Conservation (phyloP, 345 rosid species). For the Hibiscus mutabilis region DNA sequence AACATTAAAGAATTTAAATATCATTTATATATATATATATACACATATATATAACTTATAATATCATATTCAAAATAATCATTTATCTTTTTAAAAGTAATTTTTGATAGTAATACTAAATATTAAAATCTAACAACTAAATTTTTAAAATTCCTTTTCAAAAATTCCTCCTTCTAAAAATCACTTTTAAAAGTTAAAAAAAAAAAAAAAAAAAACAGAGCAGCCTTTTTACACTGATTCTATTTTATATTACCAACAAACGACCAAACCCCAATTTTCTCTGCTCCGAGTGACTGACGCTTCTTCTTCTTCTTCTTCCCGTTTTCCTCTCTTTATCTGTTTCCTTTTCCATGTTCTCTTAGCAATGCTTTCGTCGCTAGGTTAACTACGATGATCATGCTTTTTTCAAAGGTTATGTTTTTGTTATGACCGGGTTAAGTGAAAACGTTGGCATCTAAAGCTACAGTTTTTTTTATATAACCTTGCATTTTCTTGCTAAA, state of each 20-base stretch:
- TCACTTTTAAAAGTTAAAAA: too few species aligned
- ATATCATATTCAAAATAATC: too few species aligned
- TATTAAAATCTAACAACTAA: too few species aligned
- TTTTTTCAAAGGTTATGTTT: neutral
- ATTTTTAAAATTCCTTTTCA: too few species aligned
- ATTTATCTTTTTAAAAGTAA: too few species aligned
- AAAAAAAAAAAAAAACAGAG: too few species aligned
- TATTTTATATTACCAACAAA: neutral
- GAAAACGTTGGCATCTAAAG: neutral
- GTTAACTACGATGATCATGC: neutral
- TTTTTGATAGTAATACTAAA: too few species aligned
- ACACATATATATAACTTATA: too few species aligned
- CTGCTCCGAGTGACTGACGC: neutral
- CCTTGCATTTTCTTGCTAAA: neutral
- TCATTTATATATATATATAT: too few species aligned
- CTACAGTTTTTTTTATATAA: neutral
- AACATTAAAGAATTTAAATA: too few species aligned
- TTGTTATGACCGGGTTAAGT: neutral
- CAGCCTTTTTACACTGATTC: too few species aligned
- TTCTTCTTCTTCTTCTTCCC: neutral
- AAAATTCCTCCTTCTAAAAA: too few species aligned
- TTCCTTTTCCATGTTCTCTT: neutral
- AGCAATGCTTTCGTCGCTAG: neutral
- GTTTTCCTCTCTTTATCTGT: neutral
- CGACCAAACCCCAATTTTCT: neutral